Base-by-base conservation (phyloP, 768 basidiomycete species). In the Mycena chlorophos region DNA sequence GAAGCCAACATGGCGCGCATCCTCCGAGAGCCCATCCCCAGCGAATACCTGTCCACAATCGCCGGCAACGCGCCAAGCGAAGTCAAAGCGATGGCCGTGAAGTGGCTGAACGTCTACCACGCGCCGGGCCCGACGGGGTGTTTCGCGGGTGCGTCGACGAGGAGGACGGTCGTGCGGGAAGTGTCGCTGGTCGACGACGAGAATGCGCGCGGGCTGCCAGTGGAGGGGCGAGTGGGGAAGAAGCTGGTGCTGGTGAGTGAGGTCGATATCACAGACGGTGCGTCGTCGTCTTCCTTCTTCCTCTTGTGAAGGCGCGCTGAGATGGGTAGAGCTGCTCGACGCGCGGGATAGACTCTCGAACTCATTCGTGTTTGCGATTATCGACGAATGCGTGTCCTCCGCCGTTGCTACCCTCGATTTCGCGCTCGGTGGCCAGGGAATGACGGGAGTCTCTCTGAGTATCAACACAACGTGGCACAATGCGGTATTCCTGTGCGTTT, bases 391-490 rank as follows among this genome's bases (percentile, higher is more conserved):
- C 42, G 73, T 78, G 4, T 69, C 75, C 1, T 65, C 75, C 26
- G 67, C 80, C 0, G 71, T 79, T 38, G 61, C 64, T 0, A 69
- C 73, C 5, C 50, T 75, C 40, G 71, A 73, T 25, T 64, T 66
- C 13, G 68, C 69, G 1, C 65, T 71, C 16, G 71, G 73, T 6
- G 68, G 67, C 3, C 12, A 19, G 10, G 65, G 65, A 5, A 56
- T 62, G 10, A 51, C 69, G 0, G 75, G 75, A 6, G 77, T 81
- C 23, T 80, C 80, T 1, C 77, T 77, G 50, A 71, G 63, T 2
- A 77, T 83, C 60, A 75, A 81, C 51, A 66, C 70, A 2, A 57
- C 74, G n/a, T 82, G 75, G 57, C 78, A 83, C 60, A 67, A 73
- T 4, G 69, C 73, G 1, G 79, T 75, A 1, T 54, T 63, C 19